phyloP scores from a whole-genome alignment of 1,284 basidiomycete genomes.

The Heterobasidion irregulare region DNA sequence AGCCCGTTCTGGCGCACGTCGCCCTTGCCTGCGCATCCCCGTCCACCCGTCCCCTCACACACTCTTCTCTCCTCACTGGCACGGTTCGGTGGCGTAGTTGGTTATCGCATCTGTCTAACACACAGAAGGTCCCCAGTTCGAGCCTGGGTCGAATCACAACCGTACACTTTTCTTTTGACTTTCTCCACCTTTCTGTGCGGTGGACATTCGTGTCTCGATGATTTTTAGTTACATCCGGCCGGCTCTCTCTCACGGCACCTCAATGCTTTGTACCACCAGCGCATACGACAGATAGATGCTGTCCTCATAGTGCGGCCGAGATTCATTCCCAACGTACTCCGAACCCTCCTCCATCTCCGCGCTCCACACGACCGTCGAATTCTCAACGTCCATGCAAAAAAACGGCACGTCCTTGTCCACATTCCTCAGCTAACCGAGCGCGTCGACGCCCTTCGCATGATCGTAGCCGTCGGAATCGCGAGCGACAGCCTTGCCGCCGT shows the following conservation, averaged over 20 bases:
- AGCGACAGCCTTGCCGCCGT: no score
- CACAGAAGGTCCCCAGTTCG: conserved; percentile 57
- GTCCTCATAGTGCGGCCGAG: conserved; percentile 15
- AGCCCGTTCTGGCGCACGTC: no score
- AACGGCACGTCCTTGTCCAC: no score
- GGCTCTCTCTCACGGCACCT: no score
- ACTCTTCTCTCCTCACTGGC: no score
- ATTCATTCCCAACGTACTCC: conserved; percentile 19
- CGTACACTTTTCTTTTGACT: no score
- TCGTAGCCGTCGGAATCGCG: no score
- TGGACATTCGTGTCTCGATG: no score
- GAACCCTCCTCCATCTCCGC: conserved; percentile 9
- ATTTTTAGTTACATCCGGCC: no score
- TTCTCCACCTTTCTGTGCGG: no score
- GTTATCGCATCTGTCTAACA: conserved; percentile 75
- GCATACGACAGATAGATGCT: conserved; percentile 24
- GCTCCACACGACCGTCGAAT: conserved; percentile 10
- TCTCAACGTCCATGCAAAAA: conserved; percentile 4
- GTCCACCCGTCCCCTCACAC: neutral
- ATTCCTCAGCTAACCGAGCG: no score
- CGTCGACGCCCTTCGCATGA: no score
- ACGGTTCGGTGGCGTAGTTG: conserved; percentile 67
- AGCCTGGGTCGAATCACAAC: conserved; percentile 47
- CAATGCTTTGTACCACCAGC: conserved; percentile 3
- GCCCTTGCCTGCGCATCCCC: neutral